These are phyloP conservation scores for Yamagishiella unicocca DNA, from an alignment of 139 green algal genomes.

Conservation along the genomic window DNA sequence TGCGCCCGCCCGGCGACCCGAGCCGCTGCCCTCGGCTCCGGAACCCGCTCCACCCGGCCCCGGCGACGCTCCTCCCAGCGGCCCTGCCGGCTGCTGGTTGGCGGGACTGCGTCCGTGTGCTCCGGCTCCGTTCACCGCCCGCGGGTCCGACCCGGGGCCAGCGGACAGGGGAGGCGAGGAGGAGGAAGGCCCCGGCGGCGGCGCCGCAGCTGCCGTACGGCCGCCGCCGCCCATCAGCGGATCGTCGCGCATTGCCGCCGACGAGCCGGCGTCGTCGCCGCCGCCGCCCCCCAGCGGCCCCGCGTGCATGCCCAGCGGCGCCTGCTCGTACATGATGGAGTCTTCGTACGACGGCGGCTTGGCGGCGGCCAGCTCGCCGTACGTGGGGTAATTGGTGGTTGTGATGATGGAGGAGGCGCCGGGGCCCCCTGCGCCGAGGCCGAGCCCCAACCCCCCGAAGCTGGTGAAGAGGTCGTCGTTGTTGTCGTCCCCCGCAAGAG, in stretches of 20 bases:
- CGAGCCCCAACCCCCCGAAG: not conserved
- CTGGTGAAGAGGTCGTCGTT: constrained; percentile 2
- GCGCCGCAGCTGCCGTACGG: not conserved
- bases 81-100: not conserved
- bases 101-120: too few species aligned
- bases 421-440: constrained; percentile 5
- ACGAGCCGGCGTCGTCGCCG: not conserved
- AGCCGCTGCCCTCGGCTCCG: not conserved
- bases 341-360: constrained; percentile 67
- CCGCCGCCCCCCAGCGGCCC: not conserved
- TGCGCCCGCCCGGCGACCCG: not conserved
- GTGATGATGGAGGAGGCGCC: constrained; percentile 27
- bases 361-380: constrained; percentile 65
- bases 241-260: not conserved
- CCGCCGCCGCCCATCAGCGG: not conserved
- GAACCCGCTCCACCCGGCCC: not conserved
- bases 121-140: too few species aligned
- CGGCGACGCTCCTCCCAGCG: not conserved
- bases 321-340: constrained; percentile 56
- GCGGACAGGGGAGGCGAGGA: too few species aligned
- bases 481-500: not conserved
- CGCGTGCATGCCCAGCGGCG: not conserved
- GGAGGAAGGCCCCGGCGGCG: too few species aligned
- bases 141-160: too few species aligned
- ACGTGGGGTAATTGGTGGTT: constrained; percentile 54